Evolutionary conservation across 2,329 filamentous ascomycete genomes (phyloP), one percentile per base, ranked within the genome.

Genomic region (Bipolaris gigantea): DNA sequence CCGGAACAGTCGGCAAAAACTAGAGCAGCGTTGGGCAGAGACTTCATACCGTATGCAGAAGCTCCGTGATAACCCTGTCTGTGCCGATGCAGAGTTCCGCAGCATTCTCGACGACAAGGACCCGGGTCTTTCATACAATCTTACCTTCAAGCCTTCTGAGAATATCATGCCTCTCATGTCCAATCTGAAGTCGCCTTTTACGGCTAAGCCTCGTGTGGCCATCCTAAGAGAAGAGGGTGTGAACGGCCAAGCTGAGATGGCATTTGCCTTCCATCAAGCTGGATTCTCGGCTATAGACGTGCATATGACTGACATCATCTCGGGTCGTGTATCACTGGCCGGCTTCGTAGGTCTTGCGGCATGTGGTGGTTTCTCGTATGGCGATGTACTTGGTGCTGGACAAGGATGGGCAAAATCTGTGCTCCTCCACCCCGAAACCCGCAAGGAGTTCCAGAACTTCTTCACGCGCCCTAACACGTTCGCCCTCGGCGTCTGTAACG

Each of bases 301-400:
- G 1, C 93, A 97, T 81, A 97, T 99, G 94, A 94, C 89, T 3
- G 93, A 97, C 66, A 82, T 89, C 44, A 87, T 97, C 51, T 86
- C 90, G 21, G 86, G 85, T 10, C 88, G 89, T 15, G 86, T 90
- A 57, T 92, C 90, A 0, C 85, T 99, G 8, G 82, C 87, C 36
- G 87, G 87, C 59, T 97, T 97, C 73, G 86, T 87, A 30, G 94
- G 94, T 63, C 82, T 97, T 42, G 94, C 93, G 33, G 92, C 92
- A n/a, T 96, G 92, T 62, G 94, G 94, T 71, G 94, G 94, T 45
- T 97, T 99, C 83, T 96, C 90, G 15, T 97, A 96, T 72, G 92
- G 92, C 64, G 89, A 93, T 65, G 89, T 93, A 34, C 84, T 97
- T 0, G 94, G 93, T 55, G 94, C 94, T n/a, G 94, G 94, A 48